Conservation (phyloP, 208 protist species). For the Zelonia costaricensis region DNA sequence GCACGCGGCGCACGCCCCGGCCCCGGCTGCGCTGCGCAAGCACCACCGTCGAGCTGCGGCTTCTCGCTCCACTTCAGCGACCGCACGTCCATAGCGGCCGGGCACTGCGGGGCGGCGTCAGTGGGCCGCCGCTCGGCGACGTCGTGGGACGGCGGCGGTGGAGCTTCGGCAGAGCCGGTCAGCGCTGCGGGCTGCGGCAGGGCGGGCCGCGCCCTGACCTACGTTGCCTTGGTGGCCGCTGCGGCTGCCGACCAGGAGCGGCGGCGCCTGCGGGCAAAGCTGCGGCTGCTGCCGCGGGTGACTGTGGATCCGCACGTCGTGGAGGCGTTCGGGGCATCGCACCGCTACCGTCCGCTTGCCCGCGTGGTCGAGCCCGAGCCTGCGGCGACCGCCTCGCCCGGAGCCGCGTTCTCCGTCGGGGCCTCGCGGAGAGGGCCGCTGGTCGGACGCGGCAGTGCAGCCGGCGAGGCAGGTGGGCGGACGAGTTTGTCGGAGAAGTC, state of each 20-base stretch:
- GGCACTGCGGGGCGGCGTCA: not conserved
- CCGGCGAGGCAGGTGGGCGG: not conserved
- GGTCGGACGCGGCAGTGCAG: not conserved
- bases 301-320: slow-evolving; percentile 12
- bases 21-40: too few species aligned
- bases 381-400: not conserved
- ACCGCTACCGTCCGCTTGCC: slow-evolving; percentile 18
- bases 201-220: too few species aligned
- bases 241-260: not conserved
- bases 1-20: not conserved
- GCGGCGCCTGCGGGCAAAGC: not conserved
- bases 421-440: too few species aligned
- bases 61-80: not conserved
- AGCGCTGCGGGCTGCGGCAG: not conserved
- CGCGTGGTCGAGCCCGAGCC: not conserved
- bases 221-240: too few species aligned
- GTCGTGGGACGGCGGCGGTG: not conserved
- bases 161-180: not conserved
- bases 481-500: not conserved
- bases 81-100: not conserved
- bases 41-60: not conserved
- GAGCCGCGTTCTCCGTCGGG: too few species aligned
- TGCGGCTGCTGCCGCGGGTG: slow-evolving; percentile 19
- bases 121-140: not conserved
- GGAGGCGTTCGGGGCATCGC: slow-evolving; percentile 15